Evolutionary conservation across 345 rosid species (phyloP).

Genomic region (Arabis hirsuta): DNA sequence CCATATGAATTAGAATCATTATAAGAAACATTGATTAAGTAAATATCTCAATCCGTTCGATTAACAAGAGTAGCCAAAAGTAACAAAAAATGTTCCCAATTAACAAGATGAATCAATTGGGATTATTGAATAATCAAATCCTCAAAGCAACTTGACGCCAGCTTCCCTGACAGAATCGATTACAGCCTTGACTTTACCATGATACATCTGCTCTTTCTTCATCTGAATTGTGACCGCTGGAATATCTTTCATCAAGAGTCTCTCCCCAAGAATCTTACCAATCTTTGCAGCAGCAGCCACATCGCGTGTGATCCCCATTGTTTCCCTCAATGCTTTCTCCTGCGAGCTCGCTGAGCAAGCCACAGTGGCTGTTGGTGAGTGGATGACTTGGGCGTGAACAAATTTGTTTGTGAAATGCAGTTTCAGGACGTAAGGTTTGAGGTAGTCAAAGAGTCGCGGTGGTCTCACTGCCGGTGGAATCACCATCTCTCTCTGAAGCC

Average conservation of each 20-base stretch:
- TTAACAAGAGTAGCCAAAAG: background rate
- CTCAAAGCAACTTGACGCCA: constrained; percentile 66
- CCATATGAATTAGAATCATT: constrained; percentile 52
- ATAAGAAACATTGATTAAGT: constrained; percentile 17
- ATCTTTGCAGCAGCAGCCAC: constrained; percentile 88
- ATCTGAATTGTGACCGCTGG: constrained; percentile 71
- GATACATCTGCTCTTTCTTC: constrained; percentile 79
- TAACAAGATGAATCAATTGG: background rate
- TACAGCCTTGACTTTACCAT: constrained; percentile 85
- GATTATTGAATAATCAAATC: background rate
- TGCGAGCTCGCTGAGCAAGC: constrained; percentile 83
- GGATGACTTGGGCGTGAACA: constrained; percentile 80
- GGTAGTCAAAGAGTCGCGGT: constrained; percentile 60
- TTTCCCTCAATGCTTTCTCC: constrained; percentile 69
- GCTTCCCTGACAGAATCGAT: constrained; percentile 72
- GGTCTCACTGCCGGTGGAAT: constrained; percentile 80
- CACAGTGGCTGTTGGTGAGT: constrained; percentile 78
- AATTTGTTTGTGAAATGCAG: constrained; percentile 80
- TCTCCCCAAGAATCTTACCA: constrained; percentile 78
- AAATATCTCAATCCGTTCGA: constrained; percentile 2
- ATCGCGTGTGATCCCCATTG: constrained; percentile 65
- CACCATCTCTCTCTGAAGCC: constrained; percentile 54
- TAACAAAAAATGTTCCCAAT: constrained; percentile 5
- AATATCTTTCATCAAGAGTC: constrained; percentile 65
- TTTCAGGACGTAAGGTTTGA: constrained; percentile 75